Evolutionary conservation across 2,329 filamentous ascomycete species (phyloP).

Genomic region (Ophiocordyceps camponoti-rufipedis): DNA sequence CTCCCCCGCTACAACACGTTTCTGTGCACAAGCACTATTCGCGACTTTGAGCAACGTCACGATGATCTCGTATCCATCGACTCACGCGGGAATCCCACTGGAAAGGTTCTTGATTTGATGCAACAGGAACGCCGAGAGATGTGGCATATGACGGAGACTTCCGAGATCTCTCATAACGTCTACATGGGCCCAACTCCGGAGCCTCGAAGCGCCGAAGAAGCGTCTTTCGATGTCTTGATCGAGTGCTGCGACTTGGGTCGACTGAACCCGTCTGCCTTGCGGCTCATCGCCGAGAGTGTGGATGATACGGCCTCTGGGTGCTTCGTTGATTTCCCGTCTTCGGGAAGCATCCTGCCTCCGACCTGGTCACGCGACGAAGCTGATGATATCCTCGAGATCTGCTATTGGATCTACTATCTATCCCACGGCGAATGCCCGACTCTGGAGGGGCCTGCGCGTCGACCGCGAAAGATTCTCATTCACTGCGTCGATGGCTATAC

Average conservation of each 20-base stretch:
- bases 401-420: conserved; percentile 76
- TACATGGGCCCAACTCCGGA: conserved; percentile 82
- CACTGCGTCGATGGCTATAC: conserved; percentile 96
- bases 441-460: conserved; percentile 14
- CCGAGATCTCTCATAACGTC: conserved; percentile 77
- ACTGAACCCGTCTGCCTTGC: conserved; percentile 50
- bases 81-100: conserved; percentile 51
- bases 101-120: conserved; percentile 72
- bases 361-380: conserved; percentile 70
- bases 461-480: conserved; percentile 57
- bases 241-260: conserved; percentile 77
- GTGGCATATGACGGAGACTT: conserved; percentile 79
- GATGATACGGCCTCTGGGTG: conserved; percentile 19
- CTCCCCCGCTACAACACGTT: conserved; percentile 72
- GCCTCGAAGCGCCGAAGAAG: conserved; percentile 34
- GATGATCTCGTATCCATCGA: conserved; percentile 59
- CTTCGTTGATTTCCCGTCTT: conserved; percentile 66
- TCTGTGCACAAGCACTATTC: conserved; percentile 45
- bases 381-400: conserved; percentile 69
- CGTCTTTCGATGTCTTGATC: conserved; percentile 66
- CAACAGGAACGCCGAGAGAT: conserved; percentile 82
- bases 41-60: conserved; percentile 51
- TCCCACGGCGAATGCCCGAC: conserved; percentile 42
- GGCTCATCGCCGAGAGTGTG: conserved; percentile 39
- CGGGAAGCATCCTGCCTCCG: conserved; percentile 76